Conservation (phyloP, 257 asterid species). For the Gardenia jasminoides region DNA sequence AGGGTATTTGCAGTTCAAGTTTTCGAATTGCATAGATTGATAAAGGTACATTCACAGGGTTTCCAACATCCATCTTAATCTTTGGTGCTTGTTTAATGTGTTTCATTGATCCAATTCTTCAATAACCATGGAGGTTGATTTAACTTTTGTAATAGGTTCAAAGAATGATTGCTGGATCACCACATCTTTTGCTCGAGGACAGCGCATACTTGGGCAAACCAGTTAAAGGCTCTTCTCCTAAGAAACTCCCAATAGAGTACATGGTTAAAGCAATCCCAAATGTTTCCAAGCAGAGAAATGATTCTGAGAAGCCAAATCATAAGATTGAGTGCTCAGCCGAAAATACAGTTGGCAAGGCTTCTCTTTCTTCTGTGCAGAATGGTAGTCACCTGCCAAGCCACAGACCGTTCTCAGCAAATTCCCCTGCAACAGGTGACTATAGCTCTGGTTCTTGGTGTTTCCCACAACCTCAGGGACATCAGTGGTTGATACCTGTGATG, state of each 20-base stretch:
- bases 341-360: slow-evolving; percentile 45
- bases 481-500: slow-evolving; percentile 88
- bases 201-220: slow-evolving; percentile 40
- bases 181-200: slow-evolving; percentile 58
- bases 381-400: slow-evolving; percentile 25
- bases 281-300: slow-evolving; percentile 38
- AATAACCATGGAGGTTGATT: background rate
- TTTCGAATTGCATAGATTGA: slow-evolving; percentile 87
- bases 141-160: slow-evolving; percentile 58
- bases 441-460: slow-evolving; percentile 34
- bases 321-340: slow-evolving; percentile 67
- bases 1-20: slow-evolving; percentile 89
- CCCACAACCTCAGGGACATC: slow-evolving; percentile 63
- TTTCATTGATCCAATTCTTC: background rate
- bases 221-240: slow-evolving; percentile 33
- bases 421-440: slow-evolving; percentile 33
- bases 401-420: slow-evolving; percentile 25
- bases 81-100: background rate
- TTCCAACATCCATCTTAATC: background rate
- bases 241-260: slow-evolving; percentile 45
- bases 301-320: slow-evolving; percentile 32
- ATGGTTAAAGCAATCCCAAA: slow-evolving; percentile 34
- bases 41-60: slow-evolving; percentile 46
- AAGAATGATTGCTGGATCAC: slow-evolving; percentile 63
- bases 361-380: slow-evolving; percentile 44